A percentile compares a stretch with the other conserved stretches of the same genome.
These are phyloP conservation scores for Fistulifera pelliculosa DNA, from an alignment of 108 stramenopile genomes.

Conservation along the genomic window DNA sequence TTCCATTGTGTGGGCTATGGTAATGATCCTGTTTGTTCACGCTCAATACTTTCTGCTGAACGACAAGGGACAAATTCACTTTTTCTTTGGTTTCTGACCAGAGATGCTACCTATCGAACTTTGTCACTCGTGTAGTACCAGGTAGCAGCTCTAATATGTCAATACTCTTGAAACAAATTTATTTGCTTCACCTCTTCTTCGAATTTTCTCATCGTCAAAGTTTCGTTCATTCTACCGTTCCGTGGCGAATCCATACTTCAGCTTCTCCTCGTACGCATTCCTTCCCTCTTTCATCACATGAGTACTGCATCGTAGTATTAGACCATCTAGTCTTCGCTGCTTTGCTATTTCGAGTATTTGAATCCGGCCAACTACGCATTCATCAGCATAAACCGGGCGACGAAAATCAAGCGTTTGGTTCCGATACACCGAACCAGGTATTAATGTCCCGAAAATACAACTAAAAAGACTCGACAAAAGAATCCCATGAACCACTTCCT, in stretches of 20 bases:
- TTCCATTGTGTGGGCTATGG: not conserved
- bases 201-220: not conserved
- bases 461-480: slow-evolving; percentile 70
- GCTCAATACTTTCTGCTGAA: not conserved
- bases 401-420: slow-evolving; percentile 55
- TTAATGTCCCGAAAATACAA: slow-evolving; percentile 65
- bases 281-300: not conserved
- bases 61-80: not conserved
- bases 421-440: slow-evolving; percentile 70
- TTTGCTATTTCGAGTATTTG: slow-evolving; percentile 34
- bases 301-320: not conserved
- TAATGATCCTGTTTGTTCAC: slow-evolving; percentile 1
- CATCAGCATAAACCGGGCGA: slow-evolving; percentile 40
- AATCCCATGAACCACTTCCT: slow-evolving; percentile 67
- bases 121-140: no score
- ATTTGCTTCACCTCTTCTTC: not conserved
- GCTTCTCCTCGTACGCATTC: not conserved
- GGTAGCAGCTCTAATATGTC: no score
- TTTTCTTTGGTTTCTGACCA: no score
- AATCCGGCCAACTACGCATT: slow-evolving; percentile 37
- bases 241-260: slow-evolving; percentile 1
- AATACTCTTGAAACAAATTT: not conserved
- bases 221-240: not conserved
- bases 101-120: no score
- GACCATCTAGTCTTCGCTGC: not conserved